phyloP scores from a whole-genome alignment of 306 rosid species.

The Elaeagnus macrophylla region DNA sequence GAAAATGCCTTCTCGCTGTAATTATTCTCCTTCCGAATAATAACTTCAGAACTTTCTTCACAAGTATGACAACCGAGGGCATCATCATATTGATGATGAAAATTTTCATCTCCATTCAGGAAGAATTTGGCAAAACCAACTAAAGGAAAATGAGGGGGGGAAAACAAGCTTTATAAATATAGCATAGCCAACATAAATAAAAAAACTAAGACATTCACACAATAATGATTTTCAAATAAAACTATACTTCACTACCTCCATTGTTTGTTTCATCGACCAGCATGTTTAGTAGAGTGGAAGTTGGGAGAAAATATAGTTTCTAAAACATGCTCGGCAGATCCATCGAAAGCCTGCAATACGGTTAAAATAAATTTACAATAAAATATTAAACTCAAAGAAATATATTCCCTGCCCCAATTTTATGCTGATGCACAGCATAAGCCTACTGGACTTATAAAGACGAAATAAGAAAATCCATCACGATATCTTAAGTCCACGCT shows the following conservation, averaged over 20 bases:
- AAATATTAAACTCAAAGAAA: background rate
- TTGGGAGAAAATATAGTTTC: constrained; percentile 90
- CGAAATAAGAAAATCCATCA: background rate
- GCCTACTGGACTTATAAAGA: background rate
- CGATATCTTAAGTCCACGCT: too few relatives aligned
- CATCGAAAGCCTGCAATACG: constrained; percentile 45
- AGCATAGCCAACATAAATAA: background rate
- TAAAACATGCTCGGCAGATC: constrained; percentile 30
- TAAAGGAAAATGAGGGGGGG: constrained; percentile 17
- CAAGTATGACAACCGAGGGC: constrained; percentile 30
- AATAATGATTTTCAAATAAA: background rate
- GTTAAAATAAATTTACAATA: constrained; percentile 9
- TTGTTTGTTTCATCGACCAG: constrained; percentile 48
- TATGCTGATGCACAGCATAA: constrained; percentile 4
- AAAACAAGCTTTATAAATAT: background rate
- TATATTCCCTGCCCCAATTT: background rate
- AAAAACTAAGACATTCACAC: constrained; percentile 1
- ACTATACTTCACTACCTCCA: constrained; percentile 47
- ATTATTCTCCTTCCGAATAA: constrained; percentile 16
- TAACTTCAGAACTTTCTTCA: constrained; percentile 23
- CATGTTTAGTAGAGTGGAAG: constrained; percentile 58
- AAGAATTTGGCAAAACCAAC: constrained; percentile 68
- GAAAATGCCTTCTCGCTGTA: constrained; percentile 20
- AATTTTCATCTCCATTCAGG: constrained; percentile 50
- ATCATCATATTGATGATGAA: constrained; percentile 35